Evolutionary conservation across 805 yeast species (phyloP).

Genomic region (Myxozyma neotropica): DNA sequence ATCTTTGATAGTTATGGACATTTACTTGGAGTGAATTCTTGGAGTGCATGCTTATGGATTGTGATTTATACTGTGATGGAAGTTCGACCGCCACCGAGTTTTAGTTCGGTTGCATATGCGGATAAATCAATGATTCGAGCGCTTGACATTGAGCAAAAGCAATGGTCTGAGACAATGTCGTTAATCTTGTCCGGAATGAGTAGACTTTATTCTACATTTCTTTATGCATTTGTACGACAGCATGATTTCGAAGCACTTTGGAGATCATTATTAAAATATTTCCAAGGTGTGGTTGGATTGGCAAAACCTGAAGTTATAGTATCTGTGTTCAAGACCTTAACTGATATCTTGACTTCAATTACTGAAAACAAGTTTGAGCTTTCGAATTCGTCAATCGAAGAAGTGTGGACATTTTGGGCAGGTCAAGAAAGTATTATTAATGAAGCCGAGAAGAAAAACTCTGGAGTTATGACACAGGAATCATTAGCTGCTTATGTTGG

Average conservation of each 20-base stretch:
- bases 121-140: slow-evolving; percentile 34
- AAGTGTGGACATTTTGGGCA: slow-evolving; percentile 47
- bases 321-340: slow-evolving; percentile 57
- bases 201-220: slow-evolving; percentile 58
- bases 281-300: slow-evolving; percentile 46
- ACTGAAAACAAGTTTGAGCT: slow-evolving; percentile 15
- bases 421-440: slow-evolving; percentile 38
- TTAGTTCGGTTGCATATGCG: slow-evolving; percentile 16
- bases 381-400: slow-evolving; percentile 24
- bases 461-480: slow-evolving; percentile 46
- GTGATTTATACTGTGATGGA: slow-evolving; percentile 54
- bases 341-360: slow-evolving; percentile 49
- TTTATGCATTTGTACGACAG: slow-evolving; percentile 44
- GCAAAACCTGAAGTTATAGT: slow-evolving; percentile 58
- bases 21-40: slow-evolving; percentile 52
- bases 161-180: slow-evolving; percentile 64
- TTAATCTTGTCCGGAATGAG: slow-evolving; percentile 68
- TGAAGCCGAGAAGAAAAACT: slow-evolving; percentile 42
- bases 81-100: slow-evolving; percentile 31
- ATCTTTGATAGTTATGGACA: slow-evolving; percentile 73
- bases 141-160: slow-evolving; percentile 39
- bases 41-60: slow-evolving; percentile 68
- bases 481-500: slow-evolving; percentile 60
- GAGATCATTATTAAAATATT: slow-evolving; percentile 57
- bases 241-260: slow-evolving; percentile 50